Conservation (phyloP, 129 eudicot species). For the Apium graveolens region DNA sequence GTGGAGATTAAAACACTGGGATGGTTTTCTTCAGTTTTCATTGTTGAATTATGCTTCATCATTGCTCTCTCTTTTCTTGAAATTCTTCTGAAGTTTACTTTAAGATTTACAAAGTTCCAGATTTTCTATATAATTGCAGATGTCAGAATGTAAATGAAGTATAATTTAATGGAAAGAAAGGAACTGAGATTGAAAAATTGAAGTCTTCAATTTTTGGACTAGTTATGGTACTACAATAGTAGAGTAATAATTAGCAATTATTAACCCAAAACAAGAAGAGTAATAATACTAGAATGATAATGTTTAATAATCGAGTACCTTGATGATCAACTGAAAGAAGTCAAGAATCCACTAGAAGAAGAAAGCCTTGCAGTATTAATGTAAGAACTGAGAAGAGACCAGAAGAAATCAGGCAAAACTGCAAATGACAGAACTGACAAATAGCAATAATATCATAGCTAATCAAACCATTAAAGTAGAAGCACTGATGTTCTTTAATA, state of each 20-base stretch:
- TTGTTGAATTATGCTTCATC: constrained; percentile 8
- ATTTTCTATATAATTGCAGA: not conserved
- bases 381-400: not conserved
- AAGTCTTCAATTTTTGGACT: not conserved
- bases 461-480: not conserved
- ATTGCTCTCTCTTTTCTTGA: not conserved
- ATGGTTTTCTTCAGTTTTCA: constrained; percentile 6
- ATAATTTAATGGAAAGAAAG: not conserved
- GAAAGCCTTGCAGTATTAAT: not conserved
- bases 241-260: not conserved
- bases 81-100: not conserved
- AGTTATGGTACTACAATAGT: not conserved
- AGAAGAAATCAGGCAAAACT: not conserved
- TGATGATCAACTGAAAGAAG: constrained; percentile 5
- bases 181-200: not conserved
- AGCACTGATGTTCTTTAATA: not conserved
- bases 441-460: not conserved
- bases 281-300: not conserved
- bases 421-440: not conserved
- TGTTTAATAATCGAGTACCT: constrained; percentile 9
- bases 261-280: constrained; percentile 7
- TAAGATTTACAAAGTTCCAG: not conserved
- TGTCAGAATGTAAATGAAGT: not conserved
- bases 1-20: not conserved
- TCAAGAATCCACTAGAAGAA: constrained; percentile 6